Evolutionary conservation across 176 grass and related monocot genomes (phyloP), one percentile per base, ranked within the genome.

Genomic region (Oryza nivara): DNA sequence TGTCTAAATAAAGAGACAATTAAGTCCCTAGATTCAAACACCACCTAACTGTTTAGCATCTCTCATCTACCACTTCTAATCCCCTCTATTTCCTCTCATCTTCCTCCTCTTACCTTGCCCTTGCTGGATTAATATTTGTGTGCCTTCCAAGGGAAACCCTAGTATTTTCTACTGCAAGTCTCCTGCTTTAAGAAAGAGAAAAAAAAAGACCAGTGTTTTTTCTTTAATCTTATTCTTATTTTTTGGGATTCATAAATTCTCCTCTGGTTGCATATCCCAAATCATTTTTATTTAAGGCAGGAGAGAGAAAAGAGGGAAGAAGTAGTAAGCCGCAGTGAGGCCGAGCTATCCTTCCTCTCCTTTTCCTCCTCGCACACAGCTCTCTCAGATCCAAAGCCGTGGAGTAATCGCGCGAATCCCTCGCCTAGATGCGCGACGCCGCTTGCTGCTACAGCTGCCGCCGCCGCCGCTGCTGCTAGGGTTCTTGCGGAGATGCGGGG

Each of bases 351-450:
- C 30, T 74, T 87, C 75, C 30, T 74, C 74, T 64, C 61, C 11
- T 74, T 60, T 32, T 32, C 30, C 2, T 32, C 48, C 12, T 51
- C 78, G 32, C 14, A 9, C 73, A 28, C 74, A 74, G 70, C 84
- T 87, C 63, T 83, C 63, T 63, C 85, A 91, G 89, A 91, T 91
- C 89, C 89, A 22, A 80, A 91, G 70, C 70, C 40, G 12, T 9
- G 7, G 7, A 83, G 75, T 68, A 91, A 84, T 83, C 80, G 80
- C 75, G 75, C 61, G 13, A 73, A 47, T 20, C 56, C 67, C 74
- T 77, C 15, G 36, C 47, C 49, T 83, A 64, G 81, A 87, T 87
- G 89, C 76, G 85, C 70, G 70, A 23, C 65, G 71, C 70, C 40
- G 23, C 17, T 48, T 65, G 84, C 84, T 35, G 40, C 84, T 8